Percentiles rank a stretch among this genome's conserved stretches.
Evolutionary conservation across 768 basidiomycete species (phyloP).

Genomic region (Russula virescens): DNA sequence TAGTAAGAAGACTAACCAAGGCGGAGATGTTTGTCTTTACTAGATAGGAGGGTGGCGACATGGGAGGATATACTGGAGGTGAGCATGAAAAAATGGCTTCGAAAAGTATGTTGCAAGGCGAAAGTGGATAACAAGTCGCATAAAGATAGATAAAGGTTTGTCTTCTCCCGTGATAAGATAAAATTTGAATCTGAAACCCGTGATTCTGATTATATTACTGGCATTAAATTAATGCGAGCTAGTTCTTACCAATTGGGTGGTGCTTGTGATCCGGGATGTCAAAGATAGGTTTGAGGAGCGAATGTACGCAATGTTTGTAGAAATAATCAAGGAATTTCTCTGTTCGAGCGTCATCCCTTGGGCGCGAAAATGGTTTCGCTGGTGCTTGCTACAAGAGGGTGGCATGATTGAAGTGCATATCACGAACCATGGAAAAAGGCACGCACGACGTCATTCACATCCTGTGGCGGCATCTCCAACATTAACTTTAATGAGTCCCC

Average conservation of each 20-base stretch:
- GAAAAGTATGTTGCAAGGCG: slow-evolving; percentile 83
- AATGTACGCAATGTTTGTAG: slow-evolving; percentile 76
- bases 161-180: slow-evolving; percentile 61
- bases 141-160: slow-evolving; percentile 81
- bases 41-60: slow-evolving; percentile 70
- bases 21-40: slow-evolving; percentile 86
- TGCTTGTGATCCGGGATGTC: slow-evolving; percentile 66
- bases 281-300: slow-evolving; percentile 74
- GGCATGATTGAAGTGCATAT: background rate
- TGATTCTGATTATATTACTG: slow-evolving; percentile 3
- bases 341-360: slow-evolving; percentile 77
- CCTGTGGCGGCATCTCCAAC: slow-evolving; percentile 62
- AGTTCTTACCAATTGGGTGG: slow-evolving; percentile 25
- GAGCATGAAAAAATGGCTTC: slow-evolving; percentile 86
- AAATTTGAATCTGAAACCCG: slow-evolving; percentile 43
- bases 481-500: slow-evolving; percentile 81
- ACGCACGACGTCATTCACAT: slow-evolving; percentile 25
- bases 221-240: background rate
- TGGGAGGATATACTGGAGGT: slow-evolving; percentile 69
- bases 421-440: background rate
- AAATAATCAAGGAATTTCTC: slow-evolving; percentile 93
- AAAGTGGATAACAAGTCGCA: slow-evolving; percentile 90
- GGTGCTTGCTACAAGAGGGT: slow-evolving; percentile 11
- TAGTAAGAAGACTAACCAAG: slow-evolving; percentile 57
- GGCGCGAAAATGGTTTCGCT: slow-evolving; percentile 44